phyloP scores from a whole-genome alignment of 2,329 filamentous ascomycete genomes.

The Cyphellophora attinorum region DNA sequence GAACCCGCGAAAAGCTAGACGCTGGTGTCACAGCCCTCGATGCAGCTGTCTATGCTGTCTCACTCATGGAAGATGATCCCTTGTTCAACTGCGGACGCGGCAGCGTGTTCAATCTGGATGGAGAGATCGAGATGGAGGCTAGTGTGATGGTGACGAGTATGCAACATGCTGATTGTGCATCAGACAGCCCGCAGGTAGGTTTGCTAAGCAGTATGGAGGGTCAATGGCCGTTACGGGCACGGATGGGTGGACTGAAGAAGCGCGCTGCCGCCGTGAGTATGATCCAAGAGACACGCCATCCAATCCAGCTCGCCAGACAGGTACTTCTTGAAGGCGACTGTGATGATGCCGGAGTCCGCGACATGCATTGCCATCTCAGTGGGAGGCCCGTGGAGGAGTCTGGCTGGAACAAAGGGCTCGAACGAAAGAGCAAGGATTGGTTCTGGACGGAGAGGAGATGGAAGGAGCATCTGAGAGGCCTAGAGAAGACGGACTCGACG shows the following conservation, averaged over 20 bases:
- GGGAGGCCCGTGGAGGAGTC: slow-evolving; percentile 61
- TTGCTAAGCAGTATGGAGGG: too few relatives aligned
- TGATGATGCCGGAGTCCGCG: slow-evolving; percentile 26
- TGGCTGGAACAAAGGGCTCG: slow-evolving; percentile 33
- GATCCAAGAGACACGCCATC: slow-evolving; percentile 65
- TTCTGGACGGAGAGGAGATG: slow-evolving; percentile 71
- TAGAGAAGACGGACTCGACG: slow-evolving; percentile 27
- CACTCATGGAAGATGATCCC: slow-evolving; percentile 65
- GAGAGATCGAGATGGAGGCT: slow-evolving; percentile 76
- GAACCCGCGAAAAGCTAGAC: slow-evolving; percentile 31
- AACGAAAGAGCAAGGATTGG: slow-evolving; percentile 57
- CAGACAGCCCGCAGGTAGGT: slow-evolving; percentile 6
- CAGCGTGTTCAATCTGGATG: slow-evolving; percentile 76
- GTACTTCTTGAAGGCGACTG: slow-evolving; percentile 61
- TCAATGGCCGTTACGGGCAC: too few relatives aligned
- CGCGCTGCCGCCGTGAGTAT: slow-evolving; percentile 69
- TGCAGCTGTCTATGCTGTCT: slow-evolving; percentile 65
- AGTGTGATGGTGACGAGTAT: slow-evolving; percentile 67
- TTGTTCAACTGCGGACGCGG: slow-evolving; percentile 80
- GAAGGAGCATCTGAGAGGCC: slow-evolving; percentile 63
- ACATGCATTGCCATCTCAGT: slow-evolving; percentile 56
- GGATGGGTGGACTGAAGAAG: slow-evolving; percentile 53
- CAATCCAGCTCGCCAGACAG: slow-evolving; percentile 62
- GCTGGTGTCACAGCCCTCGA: slow-evolving; percentile 51
- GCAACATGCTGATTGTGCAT: slow-evolving; percentile 1